phyloP scores from a whole-genome alignment of 2,329 filamentous ascomycete genomes.

The Colletotrichum lindemuthianum region DNA sequence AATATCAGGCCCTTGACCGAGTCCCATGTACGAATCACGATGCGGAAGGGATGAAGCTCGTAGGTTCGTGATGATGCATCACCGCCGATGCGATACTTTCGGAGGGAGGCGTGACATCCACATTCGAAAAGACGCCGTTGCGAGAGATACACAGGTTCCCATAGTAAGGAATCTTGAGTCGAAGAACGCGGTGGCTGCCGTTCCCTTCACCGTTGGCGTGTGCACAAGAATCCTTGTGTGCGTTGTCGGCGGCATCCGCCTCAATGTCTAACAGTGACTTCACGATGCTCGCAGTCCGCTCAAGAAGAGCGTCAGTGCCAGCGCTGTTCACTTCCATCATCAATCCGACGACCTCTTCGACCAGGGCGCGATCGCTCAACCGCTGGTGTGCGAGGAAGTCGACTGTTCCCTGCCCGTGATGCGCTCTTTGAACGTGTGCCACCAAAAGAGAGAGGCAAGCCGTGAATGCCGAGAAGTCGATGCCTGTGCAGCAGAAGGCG shows the following conservation, averaged over 20 bases:
- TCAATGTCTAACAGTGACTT: conserved; percentile 37
- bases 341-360: conserved; percentile 47
- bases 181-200: too few species aligned
- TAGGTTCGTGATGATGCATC: too few species aligned
- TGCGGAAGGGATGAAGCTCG: too few species aligned
- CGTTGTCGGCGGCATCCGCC: background rate
- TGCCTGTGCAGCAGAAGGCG: conserved; percentile 42
- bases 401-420: conserved; percentile 3
- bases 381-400: conserved; percentile 51
- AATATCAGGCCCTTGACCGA: too few species aligned
- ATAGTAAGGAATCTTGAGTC: too few species aligned
- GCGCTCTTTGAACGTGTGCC: conserved; percentile 44
- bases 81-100: too few species aligned
- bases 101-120: too few species aligned
- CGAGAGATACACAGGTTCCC: too few species aligned
- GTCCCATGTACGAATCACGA: too few species aligned
- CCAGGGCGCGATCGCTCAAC: conserved; percentile 48
- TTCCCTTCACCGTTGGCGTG: too few species aligned
- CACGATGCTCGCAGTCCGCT: conserved; percentile 43
- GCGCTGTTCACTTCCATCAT: conserved; percentile 44
- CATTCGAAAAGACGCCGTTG: too few species aligned
- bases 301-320: conserved; percentile 43
- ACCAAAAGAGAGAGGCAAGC: conserved; percentile 50
- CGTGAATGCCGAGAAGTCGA: conserved; percentile 50
- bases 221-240: too few species aligned